A percentile compares a stretch with the other conserved stretches of the same genome.
These are phyloP conservation scores for Cymbidium sinense DNA, from an alignment of 106 monocot genomes.

Conservation along the genomic window DNA sequence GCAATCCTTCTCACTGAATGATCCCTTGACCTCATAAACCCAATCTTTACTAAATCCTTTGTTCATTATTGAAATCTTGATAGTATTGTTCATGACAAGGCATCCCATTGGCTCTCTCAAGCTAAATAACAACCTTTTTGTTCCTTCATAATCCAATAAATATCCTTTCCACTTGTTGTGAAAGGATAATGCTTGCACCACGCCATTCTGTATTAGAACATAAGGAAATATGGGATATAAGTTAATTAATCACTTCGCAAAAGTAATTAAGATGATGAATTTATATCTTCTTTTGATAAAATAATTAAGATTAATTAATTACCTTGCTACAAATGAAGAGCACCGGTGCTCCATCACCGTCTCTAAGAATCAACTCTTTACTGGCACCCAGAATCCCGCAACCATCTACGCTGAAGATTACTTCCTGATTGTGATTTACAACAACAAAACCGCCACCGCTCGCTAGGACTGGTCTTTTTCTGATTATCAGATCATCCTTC, in stretches of 20 bases:
- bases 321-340: constrained; percentile 74
- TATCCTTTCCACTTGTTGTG: constrained; percentile 53
- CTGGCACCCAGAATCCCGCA: constrained; percentile 55
- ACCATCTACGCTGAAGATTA: constrained; percentile 60
- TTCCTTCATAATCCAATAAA: constrained; percentile 41
- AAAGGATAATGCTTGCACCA: constrained; percentile 55
- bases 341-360: constrained; percentile 50
- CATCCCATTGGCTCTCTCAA: constrained; percentile 30
- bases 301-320: not conserved
- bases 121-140: constrained; percentile 49
- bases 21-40: constrained; percentile 69
- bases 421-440: constrained; percentile 24
- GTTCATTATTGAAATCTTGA: constrained; percentile 32
- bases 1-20: constrained; percentile 51
- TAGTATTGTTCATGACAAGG: constrained; percentile 36
- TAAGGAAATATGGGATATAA: no score
- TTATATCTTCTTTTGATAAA: no score
- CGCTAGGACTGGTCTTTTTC: constrained; percentile 53
- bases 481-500: constrained; percentile 31
- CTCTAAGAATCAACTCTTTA: constrained; percentile 53
- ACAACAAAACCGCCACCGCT: constrained; percentile 77
- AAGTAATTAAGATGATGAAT: no score
- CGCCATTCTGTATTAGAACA: constrained; percentile 31
- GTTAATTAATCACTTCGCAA: no score
- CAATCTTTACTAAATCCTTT: constrained; percentile 32